Percentiles rank a stretch among this genome's conserved stretches.
These are phyloP conservation scores for Aspergillus pseudonomiae DNA, from an alignment of 2,329 filamentous ascomycete genomes.

Conservation along the genomic window DNA sequence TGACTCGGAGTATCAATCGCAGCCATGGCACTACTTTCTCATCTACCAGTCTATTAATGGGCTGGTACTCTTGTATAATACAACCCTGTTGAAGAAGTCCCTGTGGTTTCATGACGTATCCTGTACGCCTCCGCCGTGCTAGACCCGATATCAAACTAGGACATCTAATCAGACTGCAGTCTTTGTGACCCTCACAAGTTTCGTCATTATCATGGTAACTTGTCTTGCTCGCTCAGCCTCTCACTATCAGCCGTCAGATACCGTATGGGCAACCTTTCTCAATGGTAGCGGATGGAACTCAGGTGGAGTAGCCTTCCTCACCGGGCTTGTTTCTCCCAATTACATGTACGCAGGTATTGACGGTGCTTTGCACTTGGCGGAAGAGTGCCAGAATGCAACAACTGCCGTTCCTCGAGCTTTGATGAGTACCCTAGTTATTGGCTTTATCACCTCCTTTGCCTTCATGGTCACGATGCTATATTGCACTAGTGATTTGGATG, in stretches of 20 bases:
- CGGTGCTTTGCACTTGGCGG: slow-evolving; percentile 38
- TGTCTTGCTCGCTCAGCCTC: slow-evolving; percentile 1
- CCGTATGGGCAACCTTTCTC: slow-evolving; percentile 26
- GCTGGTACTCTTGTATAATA: slow-evolving; percentile 25
- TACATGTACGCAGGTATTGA: slow-evolving; percentile 42
- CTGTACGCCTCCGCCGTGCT: slow-evolving; percentile 22
- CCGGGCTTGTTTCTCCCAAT: slow-evolving; percentile 42
- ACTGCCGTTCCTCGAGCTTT: slow-evolving; percentile 36
- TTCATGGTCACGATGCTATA: slow-evolving; percentile 38
- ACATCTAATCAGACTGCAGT: not conserved
- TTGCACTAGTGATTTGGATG: slow-evolving; percentile 30
- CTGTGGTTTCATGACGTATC: slow-evolving; percentile 21
- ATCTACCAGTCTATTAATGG: slow-evolving; percentile 28
- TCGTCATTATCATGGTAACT: not conserved
- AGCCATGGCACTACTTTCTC: slow-evolving; percentile 27
- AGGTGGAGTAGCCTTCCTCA: slow-evolving; percentile 42
- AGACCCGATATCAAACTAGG: not conserved
- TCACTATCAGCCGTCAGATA: not conserved
- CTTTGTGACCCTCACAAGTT: not conserved
- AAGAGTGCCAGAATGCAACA: slow-evolving; percentile 39
- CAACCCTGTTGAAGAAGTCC: slow-evolving; percentile 14
- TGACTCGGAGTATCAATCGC: slow-evolving; percentile 19
- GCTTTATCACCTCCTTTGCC: slow-evolving; percentile 32
- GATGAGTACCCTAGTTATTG: slow-evolving; percentile 30
- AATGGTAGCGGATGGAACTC: slow-evolving; percentile 38